phyloP scores from a whole-genome alignment of 345 rosid genomes.

The Arabidopsis arenosa region DNA sequence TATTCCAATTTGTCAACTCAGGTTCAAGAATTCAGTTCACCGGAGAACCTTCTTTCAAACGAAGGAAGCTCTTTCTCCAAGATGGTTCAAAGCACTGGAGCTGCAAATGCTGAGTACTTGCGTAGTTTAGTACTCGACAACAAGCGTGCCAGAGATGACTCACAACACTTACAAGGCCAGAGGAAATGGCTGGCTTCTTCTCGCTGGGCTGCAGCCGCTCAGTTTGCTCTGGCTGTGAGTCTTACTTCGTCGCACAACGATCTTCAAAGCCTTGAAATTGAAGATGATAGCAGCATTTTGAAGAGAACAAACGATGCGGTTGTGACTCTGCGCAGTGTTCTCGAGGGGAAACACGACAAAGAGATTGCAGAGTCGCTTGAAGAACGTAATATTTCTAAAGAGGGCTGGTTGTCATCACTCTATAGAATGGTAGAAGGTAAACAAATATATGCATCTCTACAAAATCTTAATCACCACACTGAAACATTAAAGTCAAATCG shows the following conservation, averaged over 20 bases:
- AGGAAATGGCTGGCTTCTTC: constrained; percentile 68
- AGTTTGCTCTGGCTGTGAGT: constrained; percentile 72
- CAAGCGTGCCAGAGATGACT: constrained; percentile 41
- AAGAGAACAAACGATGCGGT: constrained; percentile 84
- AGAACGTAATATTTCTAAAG: constrained; percentile 59
- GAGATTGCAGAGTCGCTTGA: constrained; percentile 61
- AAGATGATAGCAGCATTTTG: constrained; percentile 61
- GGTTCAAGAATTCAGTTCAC: constrained; percentile 90
- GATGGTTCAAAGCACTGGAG: constrained; percentile 97
- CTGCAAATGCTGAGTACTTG: constrained; percentile 95
- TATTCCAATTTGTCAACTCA: constrained; percentile 31
- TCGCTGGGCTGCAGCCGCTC: constrained; percentile 86
- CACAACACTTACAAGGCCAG: constrained; percentile 30
- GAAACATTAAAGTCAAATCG: constrained; percentile 9
- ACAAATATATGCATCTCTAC: background rate
- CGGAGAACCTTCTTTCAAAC: constrained; percentile 75
- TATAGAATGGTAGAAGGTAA: constrained; percentile 91
- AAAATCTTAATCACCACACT: background rate
- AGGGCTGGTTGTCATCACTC: constrained; percentile 88
- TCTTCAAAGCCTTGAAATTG: constrained; percentile 61
- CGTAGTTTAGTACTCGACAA: constrained; percentile 73
- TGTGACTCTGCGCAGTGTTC: constrained; percentile 66
- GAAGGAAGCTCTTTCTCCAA: constrained; percentile 85
- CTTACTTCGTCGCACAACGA: constrained; percentile 73
- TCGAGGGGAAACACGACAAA: constrained; percentile 80